Percentiles rank a stretch among this genome's conserved stretches.
Conservation (phyloP, 176 grass and related monocot species). For the Triticum aestivum region IWGSC_CS_RefSeq_v2.1 NC_057803.1:1720578-1721077, state of each 20-base stretch:
- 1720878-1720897: slow-evolving; percentile 46
- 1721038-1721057: slow-evolving; percentile 77
- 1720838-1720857: slow-evolving; percentile 46
- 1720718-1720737: slow-evolving; percentile 30
- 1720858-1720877: slow-evolving; percentile 23
- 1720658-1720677: not conserved
- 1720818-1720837: slow-evolving; percentile 70
- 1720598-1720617: not conserved
- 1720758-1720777: not conserved
- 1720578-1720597: no score
- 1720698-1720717: slow-evolving; percentile 13
- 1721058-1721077: slow-evolving; percentile 55
- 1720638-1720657: not conserved
- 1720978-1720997: slow-evolving; percentile 82
- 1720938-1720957: slow-evolving; percentile 70
- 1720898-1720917: slow-evolving; percentile 85
- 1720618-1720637: not conserved
- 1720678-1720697: not conserved
- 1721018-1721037: slow-evolving; percentile 59
- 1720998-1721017: slow-evolving; percentile 75
- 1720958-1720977: slow-evolving; percentile 76
- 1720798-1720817: not conserved
- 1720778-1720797: not conserved
- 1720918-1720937: slow-evolving; percentile 93
- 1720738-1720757: slow-evolving; percentile 25